Conservation (phyloP, 148 eudicot genomes). For the Cornus controversa region DNA sequence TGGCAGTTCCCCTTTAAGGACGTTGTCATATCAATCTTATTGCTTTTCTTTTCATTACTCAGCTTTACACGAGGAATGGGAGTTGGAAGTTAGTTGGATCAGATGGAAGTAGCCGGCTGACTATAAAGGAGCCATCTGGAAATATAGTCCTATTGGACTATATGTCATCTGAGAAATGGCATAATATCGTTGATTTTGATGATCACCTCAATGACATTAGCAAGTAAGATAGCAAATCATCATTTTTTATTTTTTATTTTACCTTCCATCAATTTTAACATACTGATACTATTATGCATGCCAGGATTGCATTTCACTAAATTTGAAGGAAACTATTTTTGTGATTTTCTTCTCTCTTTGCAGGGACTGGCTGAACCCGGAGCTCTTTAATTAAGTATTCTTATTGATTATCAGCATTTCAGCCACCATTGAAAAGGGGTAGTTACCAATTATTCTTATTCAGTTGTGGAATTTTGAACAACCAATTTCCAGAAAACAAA, state of each 20-base stretch:
- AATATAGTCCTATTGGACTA: conserved; percentile 71
- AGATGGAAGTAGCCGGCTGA: conserved; percentile 54
- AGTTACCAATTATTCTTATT: neutral
- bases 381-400: conserved; percentile 50
- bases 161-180: conserved; percentile 67
- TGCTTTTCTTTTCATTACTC: conserved; percentile 5
- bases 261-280: neutral
- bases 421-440: neutral
- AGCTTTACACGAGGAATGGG: conserved; percentile 75
- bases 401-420: neutral
- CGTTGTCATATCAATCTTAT: neutral
- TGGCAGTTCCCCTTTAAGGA: neutral
- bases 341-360: conserved; percentile 16
- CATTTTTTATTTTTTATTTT: neutral
- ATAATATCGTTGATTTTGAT: conserved; percentile 72
- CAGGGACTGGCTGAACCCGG: conserved; percentile 86
- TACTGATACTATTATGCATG: neutral
- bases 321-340: neutral
- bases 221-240: conserved; percentile 48
- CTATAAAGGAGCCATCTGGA: conserved; percentile 69
- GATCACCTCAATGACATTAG: conserved; percentile 91
- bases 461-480: neutral
- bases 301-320: neutral
- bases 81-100: conserved; percentile 65
- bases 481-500: neutral